Conservation (phyloP, 805 yeast species). For the Candida gorgasii region DNA sequence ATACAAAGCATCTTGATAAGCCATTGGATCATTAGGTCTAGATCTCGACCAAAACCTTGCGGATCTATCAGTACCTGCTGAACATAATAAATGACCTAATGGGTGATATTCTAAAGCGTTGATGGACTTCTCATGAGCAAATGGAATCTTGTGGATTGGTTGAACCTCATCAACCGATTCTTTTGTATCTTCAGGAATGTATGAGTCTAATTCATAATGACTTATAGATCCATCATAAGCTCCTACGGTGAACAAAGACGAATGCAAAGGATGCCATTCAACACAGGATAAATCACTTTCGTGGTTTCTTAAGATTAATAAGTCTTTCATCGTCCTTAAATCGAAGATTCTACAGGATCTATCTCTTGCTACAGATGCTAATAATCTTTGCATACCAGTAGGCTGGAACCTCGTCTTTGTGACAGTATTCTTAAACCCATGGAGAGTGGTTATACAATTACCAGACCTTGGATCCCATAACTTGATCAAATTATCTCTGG, state of each 20-base stretch:
- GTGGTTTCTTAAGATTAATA: slow-evolving; percentile 70
- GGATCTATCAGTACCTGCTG: slow-evolving; percentile 93
- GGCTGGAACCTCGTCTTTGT: slow-evolving; percentile 84
- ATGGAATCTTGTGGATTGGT: slow-evolving; percentile 69
- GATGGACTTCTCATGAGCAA: slow-evolving; percentile 92
- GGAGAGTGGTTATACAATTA: slow-evolving; percentile 72
- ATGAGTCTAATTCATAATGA: slow-evolving; percentile 67
- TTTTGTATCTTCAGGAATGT: slow-evolving; percentile 35
- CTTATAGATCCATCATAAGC: slow-evolving; percentile 86
- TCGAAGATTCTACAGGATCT: slow-evolving; percentile 87
- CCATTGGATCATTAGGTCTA: slow-evolving; percentile 83
- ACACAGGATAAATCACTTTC: slow-evolving; percentile 84
- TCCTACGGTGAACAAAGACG: slow-evolving; percentile 77
- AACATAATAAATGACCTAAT: slow-evolving; percentile 83
- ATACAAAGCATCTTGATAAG: slow-evolving; percentile 80
- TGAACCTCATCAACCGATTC: slow-evolving; percentile 24
- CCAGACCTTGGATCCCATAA: slow-evolving; percentile 94
- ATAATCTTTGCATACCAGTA: slow-evolving; percentile 63
- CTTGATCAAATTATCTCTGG: slow-evolving; percentile 90
- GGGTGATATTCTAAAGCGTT: slow-evolving; percentile 93
- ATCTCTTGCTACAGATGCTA: slow-evolving; percentile 89
- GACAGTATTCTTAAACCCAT: slow-evolving; percentile 95
- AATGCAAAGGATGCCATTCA: slow-evolving; percentile 91
- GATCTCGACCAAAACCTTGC: slow-evolving; percentile 94
- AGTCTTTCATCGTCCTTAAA: slow-evolving; percentile 77